Base-by-base conservation (phyloP, 2,329 filamentous ascomycete genomes). In the Sclerotinia spermophila region DNA sequence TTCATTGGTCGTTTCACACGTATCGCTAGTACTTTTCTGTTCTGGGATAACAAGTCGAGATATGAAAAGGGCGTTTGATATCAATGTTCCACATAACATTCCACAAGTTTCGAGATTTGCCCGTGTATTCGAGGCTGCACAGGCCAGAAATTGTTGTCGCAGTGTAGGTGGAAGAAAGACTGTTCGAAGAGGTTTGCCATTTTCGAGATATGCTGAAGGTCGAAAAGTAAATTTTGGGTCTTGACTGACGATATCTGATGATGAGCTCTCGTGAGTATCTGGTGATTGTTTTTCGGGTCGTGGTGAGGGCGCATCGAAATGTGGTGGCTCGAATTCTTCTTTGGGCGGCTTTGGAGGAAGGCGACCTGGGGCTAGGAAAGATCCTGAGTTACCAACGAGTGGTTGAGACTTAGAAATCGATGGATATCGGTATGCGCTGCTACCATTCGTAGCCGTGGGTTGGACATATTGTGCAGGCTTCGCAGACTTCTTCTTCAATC, bases 51-150 rank as follows among this genome's bases (percentile, higher is more conserved):
- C 86, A 7, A 99, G 86, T 70, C 91, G 90, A 7, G 91, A 93
- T 71, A 99, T 90, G 82, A 98, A 98, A 4, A 99, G 85, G 0
- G 96, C 96, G 79, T 97, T 97, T 75, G 94, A 95, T 77, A 97
- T 92, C 1, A 94, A 85, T 1, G 93, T 95, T 11, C 95, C 96
- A 78, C 94, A 97, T 17, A 99, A 86, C 74, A 99, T 95, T 48
- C 95, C 96, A 79, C 96, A 98, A 75, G 96, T 98, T 82, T 99
- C 96, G 27, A 98, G 86, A 48, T 96, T 96, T 5, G 85, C 85
- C 42, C 83, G 83, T 0, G 96, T 99, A 79, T 99, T 98, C 27
- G 87, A 81, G 0, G 86, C 82, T 0, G 94, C 95, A 42, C 94
- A 83, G 4, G 86, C 82, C 27, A 98, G 85, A 79, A 99, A 99